These are phyloP conservation scores for Neophaeococcomyces mojaviensis DNA, from an alignment of 2,329 filamentous ascomycete species.

Conservation along the genomic window DNA sequence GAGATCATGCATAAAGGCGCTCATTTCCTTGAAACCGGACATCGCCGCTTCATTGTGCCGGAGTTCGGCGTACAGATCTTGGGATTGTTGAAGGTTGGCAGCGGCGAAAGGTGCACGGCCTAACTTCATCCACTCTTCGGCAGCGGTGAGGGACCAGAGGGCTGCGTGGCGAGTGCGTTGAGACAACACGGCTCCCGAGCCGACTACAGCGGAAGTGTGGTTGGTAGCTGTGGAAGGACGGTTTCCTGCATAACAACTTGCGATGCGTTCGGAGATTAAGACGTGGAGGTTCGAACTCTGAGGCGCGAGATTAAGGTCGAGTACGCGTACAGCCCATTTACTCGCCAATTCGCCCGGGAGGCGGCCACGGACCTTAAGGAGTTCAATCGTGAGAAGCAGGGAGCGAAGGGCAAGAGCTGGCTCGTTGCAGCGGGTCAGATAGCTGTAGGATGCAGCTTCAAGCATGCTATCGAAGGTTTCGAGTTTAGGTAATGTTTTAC, in stretches of 20 bases:
- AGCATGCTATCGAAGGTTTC: slow-evolving; percentile 82
- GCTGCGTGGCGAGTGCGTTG: slow-evolving; percentile 71
- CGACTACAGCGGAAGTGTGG: slow-evolving; percentile 58
- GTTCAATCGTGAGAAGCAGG: slow-evolving; percentile 67
- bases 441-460: slow-evolving; percentile 86
- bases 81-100: slow-evolving; percentile 64
- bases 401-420: slow-evolving; percentile 75
- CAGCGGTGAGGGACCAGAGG: slow-evolving; percentile 76
- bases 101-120: slow-evolving; percentile 72
- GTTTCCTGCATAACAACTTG: slow-evolving; percentile 73
- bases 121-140: slow-evolving; percentile 74
- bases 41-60: slow-evolving; percentile 30
- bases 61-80: slow-evolving; percentile 43
- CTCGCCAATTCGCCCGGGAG: slow-evolving; percentile 79
- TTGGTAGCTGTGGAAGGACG: slow-evolving; percentile 37
- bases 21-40: slow-evolving; percentile 47
- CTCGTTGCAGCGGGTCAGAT: slow-evolving; percentile 73
- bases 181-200: slow-evolving; percentile 35
- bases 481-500: slow-evolving; percentile 66
- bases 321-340: slow-evolving; percentile 70
- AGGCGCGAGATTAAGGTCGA: slow-evolving; percentile 71
- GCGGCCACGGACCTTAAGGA: slow-evolving; percentile 72
- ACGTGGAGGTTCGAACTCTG: slow-evolving; percentile 60
- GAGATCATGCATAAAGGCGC: slow-evolving; percentile 38
- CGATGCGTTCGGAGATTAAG: slow-evolving; percentile 76